Percentiles rank a stretch among this genome's conserved stretches.
These are phyloP conservation scores for Xylaria sp. DNA, from an alignment of 2,329 filamentous ascomycete genomes.

Conservation along the genomic window DNA sequence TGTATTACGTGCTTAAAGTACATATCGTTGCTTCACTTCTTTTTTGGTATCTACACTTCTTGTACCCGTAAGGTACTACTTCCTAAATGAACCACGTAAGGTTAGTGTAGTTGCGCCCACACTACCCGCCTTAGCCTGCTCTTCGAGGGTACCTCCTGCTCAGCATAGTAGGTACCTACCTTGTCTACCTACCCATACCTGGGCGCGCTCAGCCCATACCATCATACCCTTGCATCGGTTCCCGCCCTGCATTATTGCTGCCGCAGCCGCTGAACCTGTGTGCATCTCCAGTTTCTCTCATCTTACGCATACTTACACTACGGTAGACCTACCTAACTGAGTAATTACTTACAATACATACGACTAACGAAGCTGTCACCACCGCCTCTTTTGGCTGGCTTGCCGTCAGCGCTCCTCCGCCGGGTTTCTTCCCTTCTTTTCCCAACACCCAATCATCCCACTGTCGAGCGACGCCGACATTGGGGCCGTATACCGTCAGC, in stretches of 20 bases:
- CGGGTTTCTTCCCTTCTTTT: conserved; percentile 15
- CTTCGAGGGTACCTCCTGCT: not conserved
- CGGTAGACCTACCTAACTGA: conserved; percentile 21
- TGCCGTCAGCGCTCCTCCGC: conserved; percentile 31
- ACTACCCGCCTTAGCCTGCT: not conserved
- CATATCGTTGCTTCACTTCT: not conserved
- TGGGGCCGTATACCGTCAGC: conserved; percentile 11
- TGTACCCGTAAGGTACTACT: not conserved
- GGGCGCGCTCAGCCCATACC: conserved; percentile 13
- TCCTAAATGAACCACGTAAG: not conserved
- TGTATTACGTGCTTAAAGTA: not conserved
- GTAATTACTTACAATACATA: conserved; percentile 13
- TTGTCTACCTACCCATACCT: not conserved
- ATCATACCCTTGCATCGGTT: conserved; percentile 44
- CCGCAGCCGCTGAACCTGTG: conserved; percentile 38
- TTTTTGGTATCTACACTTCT: not conserved
- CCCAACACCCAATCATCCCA: conserved; percentile 20
- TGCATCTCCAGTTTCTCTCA: conserved; percentile 40
- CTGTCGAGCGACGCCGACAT: conserved; percentile 16
- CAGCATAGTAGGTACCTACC: not conserved
- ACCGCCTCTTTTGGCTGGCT: conserved; percentile 31
- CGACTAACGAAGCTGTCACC: conserved; percentile 30
- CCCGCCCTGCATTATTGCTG: conserved; percentile 42
- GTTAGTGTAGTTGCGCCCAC: not conserved
- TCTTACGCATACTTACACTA: conserved; percentile 14